These are phyloP conservation scores for Apiotrichum mycotoxinovorans DNA, from an alignment of 1,284 basidiomycete species.

Conservation along the genomic window DNA sequence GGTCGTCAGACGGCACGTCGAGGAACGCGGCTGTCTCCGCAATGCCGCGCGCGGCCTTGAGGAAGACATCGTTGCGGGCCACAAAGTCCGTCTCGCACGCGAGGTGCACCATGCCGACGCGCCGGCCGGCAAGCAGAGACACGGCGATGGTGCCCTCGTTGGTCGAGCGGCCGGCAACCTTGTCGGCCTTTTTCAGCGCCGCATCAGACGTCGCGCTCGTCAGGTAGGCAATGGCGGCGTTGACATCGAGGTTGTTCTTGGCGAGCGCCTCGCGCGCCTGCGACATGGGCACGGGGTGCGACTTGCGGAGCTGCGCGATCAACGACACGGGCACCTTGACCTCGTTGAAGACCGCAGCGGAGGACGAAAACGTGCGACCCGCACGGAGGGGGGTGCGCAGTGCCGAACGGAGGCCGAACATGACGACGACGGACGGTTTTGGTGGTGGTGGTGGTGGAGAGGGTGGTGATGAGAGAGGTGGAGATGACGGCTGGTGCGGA, in stretches of 20 bases:
- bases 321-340: conserved; percentile 60
- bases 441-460: not conserved
- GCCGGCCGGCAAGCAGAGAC: conserved; percentile 63
- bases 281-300: conserved; percentile 69
- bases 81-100: conserved; percentile 99
- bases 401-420: conserved; percentile 18
- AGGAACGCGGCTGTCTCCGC: conserved; percentile 83
- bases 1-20: conserved; percentile 53
- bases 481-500: too few relatives aligned
- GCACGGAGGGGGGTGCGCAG: conserved; percentile 1
- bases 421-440: conserved; percentile 1
- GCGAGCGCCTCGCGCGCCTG: conserved; percentile 85
- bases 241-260: conserved; percentile 69
- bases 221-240: conserved; percentile 74
- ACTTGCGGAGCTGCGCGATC: conserved; percentile 79
- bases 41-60: conserved; percentile 70
- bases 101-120: conserved; percentile 84
- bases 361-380: conserved; percentile 19
- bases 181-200: conserved; percentile 58
- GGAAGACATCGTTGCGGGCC: conserved; percentile 79
- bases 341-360: conserved; percentile 12
- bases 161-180: conserved; percentile 69
- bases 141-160: conserved; percentile 76
- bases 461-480: not conserved
- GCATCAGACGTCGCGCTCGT: conserved; percentile 65